Base-by-base conservation (phyloP, 2,329 filamentous ascomycete species). In the Xylaria polymorpha region DNA sequence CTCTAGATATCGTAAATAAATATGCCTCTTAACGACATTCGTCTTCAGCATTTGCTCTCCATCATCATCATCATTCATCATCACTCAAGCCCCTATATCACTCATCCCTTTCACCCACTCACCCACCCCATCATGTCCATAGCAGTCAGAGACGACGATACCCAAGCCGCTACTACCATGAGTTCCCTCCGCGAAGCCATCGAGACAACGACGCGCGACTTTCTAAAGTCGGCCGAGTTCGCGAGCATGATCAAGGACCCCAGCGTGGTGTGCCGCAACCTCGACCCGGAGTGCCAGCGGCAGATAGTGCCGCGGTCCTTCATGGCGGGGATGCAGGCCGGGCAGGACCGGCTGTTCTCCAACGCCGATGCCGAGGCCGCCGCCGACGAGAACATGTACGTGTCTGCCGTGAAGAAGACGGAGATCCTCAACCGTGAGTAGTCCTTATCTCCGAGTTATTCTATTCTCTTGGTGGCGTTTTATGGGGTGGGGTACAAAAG, bases 171-270 rank as follows among this genome's bases (percentile, higher is more conserved):
- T 1, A n/a, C 41, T 15, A 8, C 43, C n/a, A 48, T 25, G 44
- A 29, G 46, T 8, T 50, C 46, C 4, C 46, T 50, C 20, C 46
- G 46, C 22, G 10, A 50, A 29, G 15, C 12, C 10, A 50, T 50
- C 20, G 56, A 59, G 56, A 18, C 41, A 18, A 56, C 32, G 32
- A 56, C 53, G 35, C 32, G 35, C n/a, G 53, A 56, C 18, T 56
- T 37, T 10, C 32, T 56, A 3, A 20, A 20, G 35, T 56, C 53
- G 3, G 10, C 18, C 7, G 32, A 39, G 32, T 10, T 22, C 53
- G 53, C 53, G 29, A 8, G 29, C n/a, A 5, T 14, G 3, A 7
- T 22, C n/a, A 15, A 14, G 10, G 35, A 56, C 9, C 18, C 53
- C 3, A 41, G 32, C n/a, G 15, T 56, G 1, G 10, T 56, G 1